Percentiles rank a stretch among this genome's conserved stretches.
Conservation (phyloP, 495 filamentous ascomycete genomes). For the Penicillium canescens region DNA sequence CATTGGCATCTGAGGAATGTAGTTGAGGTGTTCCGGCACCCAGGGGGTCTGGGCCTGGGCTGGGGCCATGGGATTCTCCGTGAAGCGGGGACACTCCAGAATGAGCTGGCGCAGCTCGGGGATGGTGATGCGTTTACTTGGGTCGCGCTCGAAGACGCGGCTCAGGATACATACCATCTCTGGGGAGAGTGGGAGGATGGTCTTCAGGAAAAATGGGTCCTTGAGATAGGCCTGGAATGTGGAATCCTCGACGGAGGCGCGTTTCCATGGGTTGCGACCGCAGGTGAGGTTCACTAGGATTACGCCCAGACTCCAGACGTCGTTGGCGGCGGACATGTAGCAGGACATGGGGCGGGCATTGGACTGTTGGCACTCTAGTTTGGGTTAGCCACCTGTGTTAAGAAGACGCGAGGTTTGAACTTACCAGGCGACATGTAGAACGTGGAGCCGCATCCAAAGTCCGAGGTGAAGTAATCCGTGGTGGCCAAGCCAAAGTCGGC, state of each 20-base stretch:
- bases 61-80: conserved; percentile 42
- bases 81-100: conserved; percentile 73
- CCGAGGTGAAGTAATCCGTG: conserved; percentile 75
- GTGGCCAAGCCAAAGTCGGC: conserved; percentile 98
- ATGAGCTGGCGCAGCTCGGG: conserved; percentile 78
- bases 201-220: conserved; percentile 84
- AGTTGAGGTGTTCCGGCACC: conserved; percentile 32
- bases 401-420: conserved; percentile 14
- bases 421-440: conserved; percentile 99
- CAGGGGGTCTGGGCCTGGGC: conserved; percentile 17
- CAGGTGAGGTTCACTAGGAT: conserved; percentile 97
- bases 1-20: conserved; percentile 27
- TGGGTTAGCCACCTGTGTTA: not conserved
- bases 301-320: conserved; percentile 96
- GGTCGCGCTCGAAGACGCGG: conserved; percentile 87
- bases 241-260: conserved; percentile 87
- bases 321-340: conserved; percentile 92
- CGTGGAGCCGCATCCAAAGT: conserved; percentile 97
- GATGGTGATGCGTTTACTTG: conserved; percentile 81
- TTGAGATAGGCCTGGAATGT: conserved; percentile 91
- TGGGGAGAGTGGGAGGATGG: conserved; percentile 88
- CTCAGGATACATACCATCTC: conserved; percentile 88
- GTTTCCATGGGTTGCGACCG: conserved; percentile 98
- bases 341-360: conserved; percentile 73
- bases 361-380: conserved; percentile 86